Evolutionary conservation across 2,329 filamentous ascomycete species (phyloP).

Genomic region (Alternaria sp.): DNA sequence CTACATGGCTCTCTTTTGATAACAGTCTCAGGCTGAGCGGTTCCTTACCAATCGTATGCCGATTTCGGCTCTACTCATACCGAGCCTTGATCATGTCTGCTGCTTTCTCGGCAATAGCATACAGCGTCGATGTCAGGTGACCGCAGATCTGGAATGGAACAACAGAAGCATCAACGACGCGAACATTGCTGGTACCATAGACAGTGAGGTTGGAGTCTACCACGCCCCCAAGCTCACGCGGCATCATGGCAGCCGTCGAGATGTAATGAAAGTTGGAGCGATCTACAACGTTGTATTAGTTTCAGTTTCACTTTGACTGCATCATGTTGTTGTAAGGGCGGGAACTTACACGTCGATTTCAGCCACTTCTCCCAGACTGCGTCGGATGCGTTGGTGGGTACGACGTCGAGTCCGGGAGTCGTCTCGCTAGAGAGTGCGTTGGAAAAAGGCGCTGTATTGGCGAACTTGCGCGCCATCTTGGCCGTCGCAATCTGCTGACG

Average conservation of each 20-base stretch:
- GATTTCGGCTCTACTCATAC: background rate
- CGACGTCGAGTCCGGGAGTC: background rate
- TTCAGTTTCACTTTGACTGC: background rate
- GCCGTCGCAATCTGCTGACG: background rate
- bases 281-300: background rate
- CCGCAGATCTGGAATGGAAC: slow-evolving; percentile 1
- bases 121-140: slow-evolving; percentile 2
- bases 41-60: background rate
- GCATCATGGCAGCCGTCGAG: slow-evolving; percentile 1
- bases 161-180: slow-evolving; percentile 3
- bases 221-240: background rate
- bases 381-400: slow-evolving; percentile 1
- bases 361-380: background rate
- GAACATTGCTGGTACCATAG: slow-evolving; percentile 3
- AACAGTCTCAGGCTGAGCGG: too few species aligned
- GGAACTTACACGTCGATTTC: slow-evolving; percentile 3
- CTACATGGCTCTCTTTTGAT: background rate
- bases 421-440: background rate
- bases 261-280: slow-evolving; percentile 3
- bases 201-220: slow-evolving; percentile 2
- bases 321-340: background rate
- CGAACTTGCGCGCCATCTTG: background rate
- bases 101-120: slow-evolving; percentile 3
- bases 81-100: slow-evolving; percentile 3
- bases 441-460: slow-evolving; percentile 2